Evolutionary conservation across 1,139 yeast genomes (phyloP), one percentile per base, ranked within the genome.

Genomic region (Taiozyma sp.): DNA sequence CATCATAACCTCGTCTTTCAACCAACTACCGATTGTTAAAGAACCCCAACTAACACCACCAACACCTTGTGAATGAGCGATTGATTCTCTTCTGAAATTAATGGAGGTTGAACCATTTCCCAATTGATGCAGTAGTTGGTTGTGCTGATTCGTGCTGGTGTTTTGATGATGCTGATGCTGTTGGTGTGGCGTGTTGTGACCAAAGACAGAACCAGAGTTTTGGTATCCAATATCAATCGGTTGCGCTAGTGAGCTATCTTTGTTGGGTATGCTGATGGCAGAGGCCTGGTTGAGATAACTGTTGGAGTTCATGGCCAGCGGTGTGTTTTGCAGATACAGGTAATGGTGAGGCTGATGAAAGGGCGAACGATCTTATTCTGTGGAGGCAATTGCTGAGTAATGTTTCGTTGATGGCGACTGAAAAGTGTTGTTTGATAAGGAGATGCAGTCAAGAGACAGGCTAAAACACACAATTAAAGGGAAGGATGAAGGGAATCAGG

Each of bases 31-130:
- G 44, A 93, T 91, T 26, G 96, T 86, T 53, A 90, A 82, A 3
- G 96, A 90, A 28, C 98, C 98, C 97, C 97, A 93, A n/a, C 96
- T 85, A 40, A 93, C 88, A 48, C 98, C 98, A 43, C 98, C 98
- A 83, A 91, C 88, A 10, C 98, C 98, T 67, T 89, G 97, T 3
- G 96, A 86, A 68, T 91, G 98, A 26, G 97, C 97, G 53, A 93
- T 83, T 53, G 91, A 83, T 62, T 91, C 98, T 54, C 98, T 76
- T 61, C 96, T 79, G 54, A 83, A 75, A 51, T 68, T 65, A 51
- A 52, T 66, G 3, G 65, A 58, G 50, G 58, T 63, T 3, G 57
- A 50, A 16, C 50, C 50, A 42, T 54, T 46, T 10, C 43, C 42
- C 29, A 41, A 10, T 35, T 48, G 47, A n/a, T 45, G 47, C 4